Conservation (phyloP, 2,329 filamentous ascomycete species). For the Thelonectria olida region DNA sequence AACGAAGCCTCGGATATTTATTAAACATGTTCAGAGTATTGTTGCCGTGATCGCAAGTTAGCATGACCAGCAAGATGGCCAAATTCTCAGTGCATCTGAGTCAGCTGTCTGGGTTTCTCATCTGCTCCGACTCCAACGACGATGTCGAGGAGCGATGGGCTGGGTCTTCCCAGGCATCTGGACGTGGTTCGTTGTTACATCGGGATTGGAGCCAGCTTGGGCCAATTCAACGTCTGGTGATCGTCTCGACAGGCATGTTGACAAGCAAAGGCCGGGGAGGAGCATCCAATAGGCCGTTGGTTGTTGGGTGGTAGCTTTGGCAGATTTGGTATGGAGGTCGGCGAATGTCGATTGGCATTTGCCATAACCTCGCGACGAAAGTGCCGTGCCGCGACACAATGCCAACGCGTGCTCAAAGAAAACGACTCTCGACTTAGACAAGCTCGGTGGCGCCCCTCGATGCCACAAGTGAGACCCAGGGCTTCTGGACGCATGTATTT, state of each 20-base stretch:
- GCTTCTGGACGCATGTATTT: slow-evolving; percentile 29
- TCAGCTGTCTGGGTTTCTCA: neutral
- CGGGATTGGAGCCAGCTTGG: slow-evolving; percentile 33
- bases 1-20: neutral
- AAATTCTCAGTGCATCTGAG: neutral
- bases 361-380: neutral
- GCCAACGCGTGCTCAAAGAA: neutral
- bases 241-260: slow-evolving; percentile 21
- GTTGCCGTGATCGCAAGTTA: neutral
- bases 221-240: slow-evolving; percentile 26
- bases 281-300: slow-evolving; percentile 3
- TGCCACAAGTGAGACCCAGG: slow-evolving; percentile 2
- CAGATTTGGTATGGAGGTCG: slow-evolving; percentile 5
- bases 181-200: slow-evolving; percentile 32
- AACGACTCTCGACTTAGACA: neutral
- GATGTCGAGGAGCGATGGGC: slow-evolving; percentile 21
- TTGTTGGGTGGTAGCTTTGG: neutral
- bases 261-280: neutral
- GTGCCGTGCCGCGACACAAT: neutral
- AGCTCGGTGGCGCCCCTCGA: slow-evolving; percentile 13
- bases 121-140: slow-evolving; percentile 7
- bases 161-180: slow-evolving; percentile 30
- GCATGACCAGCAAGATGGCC: no score
- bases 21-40: neutral
- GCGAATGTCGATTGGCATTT: slow-evolving; percentile 3